These are phyloP conservation scores for Persicaria tinctoria DNA, from an alignment of 148 eudicot species.

Conservation along the genomic window DNA sequence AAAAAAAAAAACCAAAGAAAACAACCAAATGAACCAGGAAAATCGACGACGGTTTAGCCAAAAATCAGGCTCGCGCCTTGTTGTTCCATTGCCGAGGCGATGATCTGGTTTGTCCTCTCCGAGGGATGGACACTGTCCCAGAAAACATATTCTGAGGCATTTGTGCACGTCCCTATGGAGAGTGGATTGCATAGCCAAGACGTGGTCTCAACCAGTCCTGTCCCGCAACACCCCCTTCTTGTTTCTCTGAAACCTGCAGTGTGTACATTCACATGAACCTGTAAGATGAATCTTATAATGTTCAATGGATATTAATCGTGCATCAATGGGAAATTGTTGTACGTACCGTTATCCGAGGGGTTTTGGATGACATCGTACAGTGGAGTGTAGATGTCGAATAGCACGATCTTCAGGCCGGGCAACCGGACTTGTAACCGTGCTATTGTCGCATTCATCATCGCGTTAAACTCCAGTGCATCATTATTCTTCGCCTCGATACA, in stretches of 20 bases:
- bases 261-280: too few relatives aligned
- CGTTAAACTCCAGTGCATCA: conserved; percentile 68
- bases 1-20: too few relatives aligned
- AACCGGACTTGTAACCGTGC: conserved; percentile 39
- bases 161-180: conserved; percentile 73
- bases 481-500: conserved; percentile 61
- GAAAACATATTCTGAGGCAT: conserved; percentile 72
- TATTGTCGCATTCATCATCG: conserved; percentile 64
- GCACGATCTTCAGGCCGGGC: conserved; percentile 57
- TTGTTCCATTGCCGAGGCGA: conserved; percentile 47
- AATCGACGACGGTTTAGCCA: too few relatives aligned
- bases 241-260: conserved; percentile 87
- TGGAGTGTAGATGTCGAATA: conserved; percentile 79
- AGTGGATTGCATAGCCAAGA: conserved; percentile 64
- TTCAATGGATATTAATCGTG: too few relatives aligned
- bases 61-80: conserved; percentile 57
- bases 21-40: too few relatives aligned
- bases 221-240: conserved; percentile 83
- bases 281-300: too few relatives aligned
- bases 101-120: conserved; percentile 69
- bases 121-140: conserved; percentile 96
- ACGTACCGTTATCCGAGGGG: conserved; percentile 61
- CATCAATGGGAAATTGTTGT: too few relatives aligned
- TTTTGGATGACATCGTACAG: conserved; percentile 53
- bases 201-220: conserved; percentile 79